Percentiles rank a stretch among this genome's conserved stretches.
phyloP scores from a whole-genome alignment of 2,329 filamentous ascomycete genomes.

The Colletotrichum sp. region DNA sequence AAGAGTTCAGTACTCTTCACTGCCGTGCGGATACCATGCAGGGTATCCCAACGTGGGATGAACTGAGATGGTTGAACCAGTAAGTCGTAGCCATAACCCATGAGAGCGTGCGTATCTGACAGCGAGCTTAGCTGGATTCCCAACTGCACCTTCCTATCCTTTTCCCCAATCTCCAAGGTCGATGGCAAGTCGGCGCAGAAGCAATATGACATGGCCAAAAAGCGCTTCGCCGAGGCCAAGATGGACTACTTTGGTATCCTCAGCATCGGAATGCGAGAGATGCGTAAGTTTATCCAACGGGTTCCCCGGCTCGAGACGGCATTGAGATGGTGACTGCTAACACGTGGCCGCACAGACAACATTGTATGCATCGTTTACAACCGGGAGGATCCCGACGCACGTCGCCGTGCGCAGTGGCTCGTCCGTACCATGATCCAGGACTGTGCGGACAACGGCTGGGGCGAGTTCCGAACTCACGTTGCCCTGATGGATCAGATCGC shows the following conservation, averaged over 20 bases:
- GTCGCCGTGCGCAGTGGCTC: conserved; percentile 33
- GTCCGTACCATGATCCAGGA: conserved; percentile 42
- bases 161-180: conserved; percentile 50
- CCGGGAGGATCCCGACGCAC: conserved; percentile 39
- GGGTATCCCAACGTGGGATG: conserved; percentile 38
- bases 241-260: conserved; percentile 46
- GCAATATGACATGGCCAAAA: conserved; percentile 38
- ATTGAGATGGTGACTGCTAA: not conserved
- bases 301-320: not conserved
- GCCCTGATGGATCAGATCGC: conserved; percentile 52
- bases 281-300: conserved; percentile 31
- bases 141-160: conserved; percentile 46
- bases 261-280: conserved; percentile 45
- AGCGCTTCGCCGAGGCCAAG: conserved; percentile 34
- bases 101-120: not conserved
- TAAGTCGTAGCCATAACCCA: not conserved
- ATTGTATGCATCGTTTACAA: conserved; percentile 60
- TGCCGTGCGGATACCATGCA: conserved; percentile 21
- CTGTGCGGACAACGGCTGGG: conserved; percentile 44
- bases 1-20: conserved; percentile 33
- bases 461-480: conserved; percentile 51
- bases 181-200: conserved; percentile 42
- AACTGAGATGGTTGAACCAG: conserved; percentile 40
- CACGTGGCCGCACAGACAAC: conserved; percentile 36
- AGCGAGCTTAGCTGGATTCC: conserved; percentile 35